Evolutionary conservation across 306 rosid species (phyloP), one percentile per base, ranked within the genome.

Genomic region (Quercus rubra): DNA sequence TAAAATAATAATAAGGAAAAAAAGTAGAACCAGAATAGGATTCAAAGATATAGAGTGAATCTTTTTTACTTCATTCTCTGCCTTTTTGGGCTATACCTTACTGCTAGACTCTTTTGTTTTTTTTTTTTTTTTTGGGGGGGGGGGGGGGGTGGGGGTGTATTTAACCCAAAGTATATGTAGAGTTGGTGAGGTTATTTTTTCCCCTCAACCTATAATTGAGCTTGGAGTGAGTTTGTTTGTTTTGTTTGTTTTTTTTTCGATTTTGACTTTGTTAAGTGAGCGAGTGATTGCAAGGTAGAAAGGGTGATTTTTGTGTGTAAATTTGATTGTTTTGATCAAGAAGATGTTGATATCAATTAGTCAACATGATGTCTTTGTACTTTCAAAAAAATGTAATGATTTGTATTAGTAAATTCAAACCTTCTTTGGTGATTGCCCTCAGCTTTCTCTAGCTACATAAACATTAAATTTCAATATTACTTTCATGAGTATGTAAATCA

Each of bases 11-110:
- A 8, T 21, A 17, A 6, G 18, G 18, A 41, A 33, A 20, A 7
- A 54, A 28, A 11, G 35, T 7, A 75, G 17, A 15, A 61, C 69
- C 56, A 78, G 76, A 27, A 61, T 75, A 67, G 86, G 76, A 77
- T 75, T 73, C 77, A 27, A 71, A 19, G 49, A 68, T 68, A 64
- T 67, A 74, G 52, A 33, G 84, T 25, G 78, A 58, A 86, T 30
- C 79, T 31, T 49, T 23, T 69, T 41, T 69, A 68, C 68, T 58
- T 51, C 62, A 54, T 57, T 79, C 81, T 81, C 84, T 8, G 28
- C 67, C 81, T 31, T 81, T 85, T 81, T 87, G 82, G 84, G 83
- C 78, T 33, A 61, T 38, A 70, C 78, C 70, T 81, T 43, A 5
- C 64, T 27, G 67, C 68, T 76, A 75, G 74, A 52, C n/a, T 9